Evolutionary conservation across 768 basidiomycete species (phyloP).

Genomic region (Filobasidium wieringae): DNA sequence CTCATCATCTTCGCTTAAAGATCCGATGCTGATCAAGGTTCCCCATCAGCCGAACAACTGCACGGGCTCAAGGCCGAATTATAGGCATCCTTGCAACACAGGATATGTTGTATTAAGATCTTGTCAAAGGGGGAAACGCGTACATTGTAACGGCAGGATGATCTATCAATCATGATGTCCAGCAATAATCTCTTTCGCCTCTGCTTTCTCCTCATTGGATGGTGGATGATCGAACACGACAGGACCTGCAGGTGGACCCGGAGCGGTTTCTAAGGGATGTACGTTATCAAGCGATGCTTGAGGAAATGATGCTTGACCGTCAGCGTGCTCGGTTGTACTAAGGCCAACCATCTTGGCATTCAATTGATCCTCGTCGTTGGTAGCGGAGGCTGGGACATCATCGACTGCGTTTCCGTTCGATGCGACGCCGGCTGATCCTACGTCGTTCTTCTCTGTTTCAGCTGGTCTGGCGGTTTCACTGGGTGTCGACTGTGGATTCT

Average conservation of each 20-base stretch:
- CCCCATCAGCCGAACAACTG: not conserved
- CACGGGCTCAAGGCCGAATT: not conserved
- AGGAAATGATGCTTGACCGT: not conserved
- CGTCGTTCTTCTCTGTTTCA: not conserved
- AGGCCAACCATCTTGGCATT: not conserved
- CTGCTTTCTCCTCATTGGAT: conserved; percentile 20
- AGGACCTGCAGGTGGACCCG: conserved; percentile 30
- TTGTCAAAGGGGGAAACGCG: too few relatives aligned
- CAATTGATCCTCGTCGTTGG: not conserved
- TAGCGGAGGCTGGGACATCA: not conserved
- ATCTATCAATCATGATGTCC: too few relatives aligned
- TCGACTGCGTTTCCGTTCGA: conserved; percentile 4
- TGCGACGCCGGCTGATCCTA: not conserved
- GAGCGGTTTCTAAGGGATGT: conserved; percentile 19
- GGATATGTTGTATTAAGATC: too few relatives aligned
- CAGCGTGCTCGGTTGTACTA: not conserved
- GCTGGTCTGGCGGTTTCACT: not conserved
- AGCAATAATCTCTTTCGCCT: conserved; percentile 11
- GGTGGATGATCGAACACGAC: conserved; percentile 37
- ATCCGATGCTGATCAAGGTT: not conserved
- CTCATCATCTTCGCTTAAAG: not conserved
- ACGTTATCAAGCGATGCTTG: conserved; percentile 6
- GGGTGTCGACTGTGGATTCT: not conserved
- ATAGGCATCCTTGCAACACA: too few relatives aligned
- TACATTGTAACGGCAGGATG: too few relatives aligned